A percentile compares a stretch with the other conserved stretches of the same genome.
Evolutionary conservation across 257 asterid species (phyloP).

Genomic region (Schizonepeta tenuifolia): DNA sequence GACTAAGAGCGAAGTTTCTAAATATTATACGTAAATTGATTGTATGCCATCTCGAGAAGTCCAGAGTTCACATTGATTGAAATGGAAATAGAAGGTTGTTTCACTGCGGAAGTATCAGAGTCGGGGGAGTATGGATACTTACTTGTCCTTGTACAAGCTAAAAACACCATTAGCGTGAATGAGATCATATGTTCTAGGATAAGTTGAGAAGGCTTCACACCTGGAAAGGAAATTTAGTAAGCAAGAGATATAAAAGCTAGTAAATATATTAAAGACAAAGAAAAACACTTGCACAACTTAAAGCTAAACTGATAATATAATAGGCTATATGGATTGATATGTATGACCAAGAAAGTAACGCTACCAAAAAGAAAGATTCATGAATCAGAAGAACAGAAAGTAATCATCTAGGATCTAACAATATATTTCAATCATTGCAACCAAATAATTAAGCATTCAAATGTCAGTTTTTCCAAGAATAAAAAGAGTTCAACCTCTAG

Average conservation of each 20-base stretch:
- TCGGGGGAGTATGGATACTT: slow-evolving; percentile 42
- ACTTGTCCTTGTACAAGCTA: slow-evolving; percentile 87
- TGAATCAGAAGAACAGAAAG: slow-evolving; percentile 1
- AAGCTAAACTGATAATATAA: neutral
- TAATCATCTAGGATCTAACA: neutral
- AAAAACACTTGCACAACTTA: slow-evolving; percentile 2
- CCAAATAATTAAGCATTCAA: neutral
- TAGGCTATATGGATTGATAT: neutral
- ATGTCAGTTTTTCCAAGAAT: neutral
- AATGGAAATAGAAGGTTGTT: neutral
- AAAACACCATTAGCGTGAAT: slow-evolving; percentile 90
- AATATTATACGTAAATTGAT: neutral
- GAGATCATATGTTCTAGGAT: slow-evolving; percentile 94
- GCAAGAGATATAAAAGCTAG: slow-evolving; percentile 6
- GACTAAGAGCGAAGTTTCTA: neutral
- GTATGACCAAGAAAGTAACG: neutral
- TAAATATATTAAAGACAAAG: neutral
- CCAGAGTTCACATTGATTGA: neutral
- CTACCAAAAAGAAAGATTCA: neutral
- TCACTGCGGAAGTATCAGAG: neutral
- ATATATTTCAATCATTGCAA: too few species aligned
- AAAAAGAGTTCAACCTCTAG: slow-evolving; percentile 10
- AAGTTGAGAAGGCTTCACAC: slow-evolving; percentile 97
- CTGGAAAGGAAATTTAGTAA: slow-evolving; percentile 43
- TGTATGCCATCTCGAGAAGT: slow-evolving; percentile 6